Conservation (phyloP, 345 rosid species). For the Atalantia buxifolia region DNA sequence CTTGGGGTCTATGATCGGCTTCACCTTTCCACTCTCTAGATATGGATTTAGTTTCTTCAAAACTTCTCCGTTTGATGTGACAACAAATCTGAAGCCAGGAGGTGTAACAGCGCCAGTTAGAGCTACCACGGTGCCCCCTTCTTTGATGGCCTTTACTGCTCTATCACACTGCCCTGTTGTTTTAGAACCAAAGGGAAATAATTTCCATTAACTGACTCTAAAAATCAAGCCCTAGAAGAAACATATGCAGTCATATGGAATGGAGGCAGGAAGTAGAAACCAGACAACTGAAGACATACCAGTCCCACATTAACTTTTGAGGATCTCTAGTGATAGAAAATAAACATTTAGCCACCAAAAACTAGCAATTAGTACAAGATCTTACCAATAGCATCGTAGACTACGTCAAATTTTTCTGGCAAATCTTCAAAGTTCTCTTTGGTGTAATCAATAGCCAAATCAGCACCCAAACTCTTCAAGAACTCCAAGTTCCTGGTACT, state of each 20-base stretch:
- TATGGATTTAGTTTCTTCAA: slow-evolving; percentile 84
- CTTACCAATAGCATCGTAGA: slow-evolving; percentile 89
- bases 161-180: slow-evolving; percentile 81
- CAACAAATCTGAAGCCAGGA: slow-evolving; percentile 90
- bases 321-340: not conserved
- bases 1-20: slow-evolving; percentile 80
- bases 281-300: not conserved
- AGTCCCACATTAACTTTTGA: not conserved
- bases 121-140: slow-evolving; percentile 92
- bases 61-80: slow-evolving; percentile 73
- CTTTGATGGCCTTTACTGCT: slow-evolving; percentile 80
- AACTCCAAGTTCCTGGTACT: slow-evolving; percentile 71
- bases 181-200: not conserved
- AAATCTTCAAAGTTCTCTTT: slow-evolving; percentile 80
- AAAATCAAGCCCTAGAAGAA: not conserved
- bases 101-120: slow-evolving; percentile 90
- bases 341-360: not conserved
- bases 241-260: not conserved
- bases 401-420: slow-evolving; percentile 73
- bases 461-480: slow-evolving; percentile 77
- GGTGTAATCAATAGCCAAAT: slow-evolving; percentile 87
- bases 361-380: not conserved
- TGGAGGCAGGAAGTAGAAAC: not conserved
- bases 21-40: slow-evolving; percentile 77
- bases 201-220: not conserved